Evolutionary conservation across 148 eudicot species (phyloP).

Genomic region (Vaccinium myrtillus): DNA sequence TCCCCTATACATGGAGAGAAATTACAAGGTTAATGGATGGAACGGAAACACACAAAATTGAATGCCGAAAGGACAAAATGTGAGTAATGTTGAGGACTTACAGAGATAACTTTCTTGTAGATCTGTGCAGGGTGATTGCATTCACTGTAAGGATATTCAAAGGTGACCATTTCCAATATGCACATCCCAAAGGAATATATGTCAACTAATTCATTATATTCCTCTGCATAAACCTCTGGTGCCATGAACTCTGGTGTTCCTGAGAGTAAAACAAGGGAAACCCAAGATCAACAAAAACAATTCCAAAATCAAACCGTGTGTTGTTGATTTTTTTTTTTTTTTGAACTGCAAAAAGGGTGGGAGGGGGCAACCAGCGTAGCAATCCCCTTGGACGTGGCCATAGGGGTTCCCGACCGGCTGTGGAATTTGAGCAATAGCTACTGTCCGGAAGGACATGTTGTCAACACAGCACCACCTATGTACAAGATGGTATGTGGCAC

Average conservation of each 20-base stretch:
- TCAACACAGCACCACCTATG: too few species aligned
- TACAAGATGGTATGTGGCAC: too few species aligned
- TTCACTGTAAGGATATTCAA: constrained; percentile 54
- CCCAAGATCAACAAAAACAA: background rate
- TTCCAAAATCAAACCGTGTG: background rate
- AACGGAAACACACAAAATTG: background rate
- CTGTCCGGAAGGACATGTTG: too few species aligned
- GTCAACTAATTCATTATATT: constrained; percentile 50
- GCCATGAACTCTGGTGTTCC: constrained; percentile 62
- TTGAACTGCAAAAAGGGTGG: too few species aligned
- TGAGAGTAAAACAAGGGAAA: background rate
- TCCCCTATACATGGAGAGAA: constrained; percentile 33
- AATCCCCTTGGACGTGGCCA: too few species aligned
- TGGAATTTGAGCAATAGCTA: too few species aligned
- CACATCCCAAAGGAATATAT: constrained; percentile 56
- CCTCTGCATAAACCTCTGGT: constrained; percentile 49
- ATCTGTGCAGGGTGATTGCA: constrained; percentile 53
- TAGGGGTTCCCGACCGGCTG: too few species aligned
- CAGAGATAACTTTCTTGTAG: constrained; percentile 54
- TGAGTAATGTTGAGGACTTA: constrained; percentile 14
- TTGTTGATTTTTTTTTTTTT: too few species aligned
- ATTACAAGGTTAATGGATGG: background rate
- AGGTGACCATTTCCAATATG: constrained; percentile 51
- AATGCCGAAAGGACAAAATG: background rate
- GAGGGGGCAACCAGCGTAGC: too few species aligned